Conservation (phyloP, 306 rosid genomes). For the Cicer cuneatum region DNA sequence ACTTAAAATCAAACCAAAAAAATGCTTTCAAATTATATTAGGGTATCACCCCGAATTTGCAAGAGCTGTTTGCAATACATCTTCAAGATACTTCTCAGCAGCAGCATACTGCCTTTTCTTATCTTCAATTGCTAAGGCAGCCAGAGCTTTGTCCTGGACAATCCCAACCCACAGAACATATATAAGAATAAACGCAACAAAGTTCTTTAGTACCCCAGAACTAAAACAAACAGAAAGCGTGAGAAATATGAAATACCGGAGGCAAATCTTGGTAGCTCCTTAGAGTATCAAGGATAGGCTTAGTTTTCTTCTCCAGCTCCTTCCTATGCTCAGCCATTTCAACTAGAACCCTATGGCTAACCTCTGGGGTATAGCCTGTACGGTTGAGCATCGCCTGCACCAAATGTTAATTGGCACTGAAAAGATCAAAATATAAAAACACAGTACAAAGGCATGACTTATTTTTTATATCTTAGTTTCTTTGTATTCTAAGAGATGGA, state of each 20-base stretch:
- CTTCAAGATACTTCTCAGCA: conserved; percentile 95
- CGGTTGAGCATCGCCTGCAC: conserved; percentile 80
- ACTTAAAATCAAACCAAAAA: background rate
- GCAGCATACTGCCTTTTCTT: conserved; percentile 91
- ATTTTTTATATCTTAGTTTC: background rate
- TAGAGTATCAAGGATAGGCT: conserved; percentile 88
- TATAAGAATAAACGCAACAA: conserved; percentile 22
- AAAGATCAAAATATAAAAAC: conserved; percentile 14
- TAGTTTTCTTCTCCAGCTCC: conserved; percentile 91
- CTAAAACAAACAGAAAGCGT: background rate
- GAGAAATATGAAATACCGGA: conserved; percentile 59
- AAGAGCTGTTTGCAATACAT: conserved; percentile 88
- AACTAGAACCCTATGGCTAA: conserved; percentile 84
- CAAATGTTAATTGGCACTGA: conserved; percentile 28
- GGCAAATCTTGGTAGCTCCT: conserved; percentile 97
- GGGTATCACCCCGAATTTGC: conserved; percentile 55
- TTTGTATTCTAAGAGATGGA: background rate
- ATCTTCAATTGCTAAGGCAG: conserved; percentile 96
- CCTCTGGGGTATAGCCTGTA: conserved; percentile 84
- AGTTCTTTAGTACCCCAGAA: conserved; percentile 12
- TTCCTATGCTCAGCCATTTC: conserved; percentile 89
- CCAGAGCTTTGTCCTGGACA: conserved; percentile 92
- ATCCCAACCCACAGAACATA: conserved; percentile 35
- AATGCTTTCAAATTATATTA: background rate
- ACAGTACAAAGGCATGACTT: background rate